These are phyloP conservation scores for Cercophora newfieldiana DNA, from an alignment of 495 filamentous ascomycete species.

Conservation along the genomic window DNA sequence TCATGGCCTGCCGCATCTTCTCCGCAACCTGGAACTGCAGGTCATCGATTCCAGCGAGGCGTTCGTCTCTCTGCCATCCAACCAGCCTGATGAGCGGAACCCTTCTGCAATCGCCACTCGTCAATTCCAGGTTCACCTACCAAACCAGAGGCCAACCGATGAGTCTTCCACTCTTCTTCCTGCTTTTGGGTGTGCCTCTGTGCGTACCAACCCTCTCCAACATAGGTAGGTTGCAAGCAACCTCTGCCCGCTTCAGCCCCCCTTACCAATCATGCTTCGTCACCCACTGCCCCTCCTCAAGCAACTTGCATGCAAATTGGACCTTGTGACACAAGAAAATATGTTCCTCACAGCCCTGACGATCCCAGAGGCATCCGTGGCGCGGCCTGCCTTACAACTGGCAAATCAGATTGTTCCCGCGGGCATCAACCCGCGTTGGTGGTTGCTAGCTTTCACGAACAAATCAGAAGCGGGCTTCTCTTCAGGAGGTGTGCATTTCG, in stretches of 20 bases:
- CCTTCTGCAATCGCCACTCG: background rate
- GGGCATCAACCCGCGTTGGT: too few species aligned
- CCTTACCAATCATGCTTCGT: background rate
- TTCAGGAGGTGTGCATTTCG: background rate
- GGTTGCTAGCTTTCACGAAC: too few species aligned
- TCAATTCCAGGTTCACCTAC: background rate
- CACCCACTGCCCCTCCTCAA: background rate
- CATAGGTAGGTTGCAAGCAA: too few species aligned
- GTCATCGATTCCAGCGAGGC: background rate
- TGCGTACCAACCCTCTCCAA: background rate
- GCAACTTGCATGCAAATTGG: background rate
- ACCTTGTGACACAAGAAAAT: background rate
- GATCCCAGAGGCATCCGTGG: background rate
- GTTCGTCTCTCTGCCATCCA: background rate
- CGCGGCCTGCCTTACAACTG: background rate
- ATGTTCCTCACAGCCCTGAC: background rate
- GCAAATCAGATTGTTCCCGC: background rate
- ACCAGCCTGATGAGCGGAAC: background rate
- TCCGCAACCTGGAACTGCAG: background rate
- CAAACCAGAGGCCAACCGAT: background rate
- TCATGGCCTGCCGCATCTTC: background rate
- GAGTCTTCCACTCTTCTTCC: background rate
- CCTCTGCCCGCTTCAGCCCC: too few species aligned
- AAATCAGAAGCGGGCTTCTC: too few species aligned
- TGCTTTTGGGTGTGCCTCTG: background rate